A percentile compares a stretch with the other conserved stretches of the same genome.
phyloP scores from a whole-genome alignment of 495 filamentous ascomycete species.

The Tuber melanosporum region DNA sequence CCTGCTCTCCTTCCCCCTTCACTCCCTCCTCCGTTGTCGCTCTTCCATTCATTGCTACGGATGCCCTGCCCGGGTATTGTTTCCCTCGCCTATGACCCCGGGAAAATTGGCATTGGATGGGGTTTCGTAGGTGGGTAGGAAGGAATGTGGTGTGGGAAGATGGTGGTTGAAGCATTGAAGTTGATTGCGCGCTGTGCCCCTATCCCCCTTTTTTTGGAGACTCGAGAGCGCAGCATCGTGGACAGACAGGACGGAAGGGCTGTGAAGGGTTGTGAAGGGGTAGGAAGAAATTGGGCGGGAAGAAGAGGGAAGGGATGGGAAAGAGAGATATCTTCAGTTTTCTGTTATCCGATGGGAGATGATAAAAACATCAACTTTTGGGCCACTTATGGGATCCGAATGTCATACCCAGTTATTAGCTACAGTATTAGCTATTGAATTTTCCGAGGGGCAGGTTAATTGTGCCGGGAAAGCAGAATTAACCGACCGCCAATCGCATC shows the following conservation, averaged over 20 bases:
- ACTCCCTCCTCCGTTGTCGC: background rate
- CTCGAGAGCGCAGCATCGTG: background rate
- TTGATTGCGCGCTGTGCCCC: background rate
- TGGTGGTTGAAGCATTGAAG: background rate
- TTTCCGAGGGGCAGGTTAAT: no score
- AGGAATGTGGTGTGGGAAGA: background rate
- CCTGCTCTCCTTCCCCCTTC: background rate
- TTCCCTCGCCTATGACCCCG: background rate
- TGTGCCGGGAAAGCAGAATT: no score
- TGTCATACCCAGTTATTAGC: no score
- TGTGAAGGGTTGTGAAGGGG: no score
- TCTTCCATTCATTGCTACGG: background rate
- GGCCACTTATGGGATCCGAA: no score
- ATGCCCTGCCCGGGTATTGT: background rate
- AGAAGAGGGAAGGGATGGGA: background rate
- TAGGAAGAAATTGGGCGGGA: background rate
- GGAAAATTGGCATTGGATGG: background rate
- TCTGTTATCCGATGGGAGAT: no score
- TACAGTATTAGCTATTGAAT: no score
- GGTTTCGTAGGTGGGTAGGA: background rate
- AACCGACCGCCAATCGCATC: no score
- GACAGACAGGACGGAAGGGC: background rate
- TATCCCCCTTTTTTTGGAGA: no score
- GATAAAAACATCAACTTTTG: no score
- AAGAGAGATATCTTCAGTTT: no score